phyloP scores from a whole-genome alignment of 257 asterid species.

The Solanum etuberosum region DNA sequence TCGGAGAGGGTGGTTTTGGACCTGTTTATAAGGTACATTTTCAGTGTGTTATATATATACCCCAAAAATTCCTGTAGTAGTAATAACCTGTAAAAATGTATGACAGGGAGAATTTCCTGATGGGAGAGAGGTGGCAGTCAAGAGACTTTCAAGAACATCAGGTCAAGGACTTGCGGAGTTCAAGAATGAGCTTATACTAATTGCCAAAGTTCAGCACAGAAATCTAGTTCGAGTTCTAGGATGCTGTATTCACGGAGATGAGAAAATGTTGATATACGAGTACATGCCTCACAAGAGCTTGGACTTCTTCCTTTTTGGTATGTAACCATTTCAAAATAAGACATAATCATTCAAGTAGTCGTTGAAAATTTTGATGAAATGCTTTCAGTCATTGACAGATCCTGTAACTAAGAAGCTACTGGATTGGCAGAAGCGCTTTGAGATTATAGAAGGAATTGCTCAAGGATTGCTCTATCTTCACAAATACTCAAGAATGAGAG shows the following conservation, averaged over 20 bases:
- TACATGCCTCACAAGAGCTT: constrained; percentile 38
- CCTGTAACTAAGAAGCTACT: constrained; percentile 7
- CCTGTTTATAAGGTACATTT: constrained; percentile 18
- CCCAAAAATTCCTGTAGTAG: not conserved
- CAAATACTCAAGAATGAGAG: not conserved
- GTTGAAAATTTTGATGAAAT: not conserved
- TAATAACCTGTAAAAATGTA: not conserved
- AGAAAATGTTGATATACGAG: constrained; percentile 50
- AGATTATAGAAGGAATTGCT: constrained; percentile 7
- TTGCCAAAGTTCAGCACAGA: constrained; percentile 53
- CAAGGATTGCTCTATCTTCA: not conserved
- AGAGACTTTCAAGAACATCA: constrained; percentile 42
- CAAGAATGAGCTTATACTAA: constrained; percentile 44
- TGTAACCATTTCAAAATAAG: not conserved
- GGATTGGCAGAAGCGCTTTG: constrained; percentile 19
- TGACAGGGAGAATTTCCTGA: constrained; percentile 37
- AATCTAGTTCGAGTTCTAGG: constrained; percentile 51
- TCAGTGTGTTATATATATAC: not conserved
- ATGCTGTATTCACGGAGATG: constrained; percentile 42
- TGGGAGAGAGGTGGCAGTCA: constrained; percentile 49
- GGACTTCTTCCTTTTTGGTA: constrained; percentile 43
- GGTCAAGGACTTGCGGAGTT: constrained; percentile 58
- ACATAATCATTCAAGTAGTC: not conserved
- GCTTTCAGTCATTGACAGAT: constrained; percentile 1
- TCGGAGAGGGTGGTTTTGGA: constrained; percentile 68